Base-by-base conservation (phyloP, 75 land plant species). In the Pinus tabuliformis region DNA sequence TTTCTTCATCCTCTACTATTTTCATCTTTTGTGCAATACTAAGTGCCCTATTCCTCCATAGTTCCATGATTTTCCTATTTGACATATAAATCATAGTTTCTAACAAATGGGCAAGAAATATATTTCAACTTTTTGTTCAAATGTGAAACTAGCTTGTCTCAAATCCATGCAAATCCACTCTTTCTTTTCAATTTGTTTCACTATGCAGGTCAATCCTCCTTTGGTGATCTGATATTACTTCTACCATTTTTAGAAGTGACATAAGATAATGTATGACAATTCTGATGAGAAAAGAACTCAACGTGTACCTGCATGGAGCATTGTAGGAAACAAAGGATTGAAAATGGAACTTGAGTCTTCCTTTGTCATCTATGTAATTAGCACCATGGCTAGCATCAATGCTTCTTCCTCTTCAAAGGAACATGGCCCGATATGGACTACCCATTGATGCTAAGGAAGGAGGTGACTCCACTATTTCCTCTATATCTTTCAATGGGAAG, bases 21-120 rank as follows among this genome's bases (percentile, higher is more conserved):
- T 84, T 83, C 76, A 91, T 81, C 78, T 89, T 95, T 82, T 95
- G 93, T 82, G 92, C 96, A 63, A 87, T 91, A 70, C 80, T 90
- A 82, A 95, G 77, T 11, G 91, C 75, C 76, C 90, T 83, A 37
- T 87, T 90, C 73, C 81, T 92, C 98, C 98, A 95, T 3, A 95
- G 73, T 52, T 89, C 95, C 85, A 85, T 89, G 70, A 92, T 89
- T 64, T 90, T 26, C 26, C 26, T 26, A 26, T 26, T 26, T 26
- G 26, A 26, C 26, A 26, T 26, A 26, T 26, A 26, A 26, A 26
- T 26, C 26, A 26, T 26, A 26, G 26, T 26, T 26, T 26, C 26
- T 26, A 0, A 26, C 26, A 0, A 26, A 92, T 83, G 33, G 16
- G 3, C 12, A 26, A 62, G 16, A 1, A 26, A 26, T 0, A 26